These are phyloP conservation scores for Daldinia eschscholtzii DNA, from an alignment of 2,329 filamentous ascomycete species.

Conservation along the genomic window DNA sequence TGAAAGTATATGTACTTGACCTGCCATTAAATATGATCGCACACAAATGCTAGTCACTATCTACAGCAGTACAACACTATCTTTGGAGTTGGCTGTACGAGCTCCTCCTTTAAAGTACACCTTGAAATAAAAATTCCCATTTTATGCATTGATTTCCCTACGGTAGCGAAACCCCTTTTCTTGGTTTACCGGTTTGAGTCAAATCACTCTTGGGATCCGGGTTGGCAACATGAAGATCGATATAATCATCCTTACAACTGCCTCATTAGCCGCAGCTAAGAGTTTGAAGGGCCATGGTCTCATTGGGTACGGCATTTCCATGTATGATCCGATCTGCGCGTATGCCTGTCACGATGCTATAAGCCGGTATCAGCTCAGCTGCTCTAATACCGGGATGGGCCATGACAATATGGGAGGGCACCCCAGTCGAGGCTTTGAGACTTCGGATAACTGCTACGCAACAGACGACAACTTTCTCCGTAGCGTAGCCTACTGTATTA, in stretches of 20 bases:
- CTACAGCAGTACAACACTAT: background rate
- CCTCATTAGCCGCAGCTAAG: slow-evolving; percentile 12
- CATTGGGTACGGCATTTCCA: slow-evolving; percentile 54
- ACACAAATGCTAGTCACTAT: background rate
- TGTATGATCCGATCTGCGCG: slow-evolving; percentile 55
- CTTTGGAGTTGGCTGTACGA: background rate
- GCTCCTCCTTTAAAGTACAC: background rate
- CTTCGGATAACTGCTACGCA: slow-evolving; percentile 47
- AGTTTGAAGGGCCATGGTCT: slow-evolving; percentile 45
- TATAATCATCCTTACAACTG: slow-evolving; percentile 8
- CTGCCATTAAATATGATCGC: background rate
- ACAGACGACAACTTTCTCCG: slow-evolving; percentile 46
- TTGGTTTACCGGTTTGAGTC: background rate
- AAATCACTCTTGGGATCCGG: background rate
- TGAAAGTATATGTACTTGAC: background rate
- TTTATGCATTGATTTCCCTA: background rate
- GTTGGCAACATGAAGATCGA: slow-evolving; percentile 17
- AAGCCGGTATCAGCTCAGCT: slow-evolving; percentile 30
- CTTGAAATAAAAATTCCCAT: background rate
- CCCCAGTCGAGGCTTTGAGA: slow-evolving; percentile 29
- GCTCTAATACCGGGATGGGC: slow-evolving; percentile 13
- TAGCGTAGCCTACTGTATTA: slow-evolving; percentile 49
- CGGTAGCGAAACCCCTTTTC: background rate
- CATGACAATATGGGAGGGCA: slow-evolving; percentile 10
- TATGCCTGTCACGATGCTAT: slow-evolving; percentile 52